Conservation (phyloP, 2,329 filamentous ascomycete genomes). For the Diaporthe amygdali region DNA sequence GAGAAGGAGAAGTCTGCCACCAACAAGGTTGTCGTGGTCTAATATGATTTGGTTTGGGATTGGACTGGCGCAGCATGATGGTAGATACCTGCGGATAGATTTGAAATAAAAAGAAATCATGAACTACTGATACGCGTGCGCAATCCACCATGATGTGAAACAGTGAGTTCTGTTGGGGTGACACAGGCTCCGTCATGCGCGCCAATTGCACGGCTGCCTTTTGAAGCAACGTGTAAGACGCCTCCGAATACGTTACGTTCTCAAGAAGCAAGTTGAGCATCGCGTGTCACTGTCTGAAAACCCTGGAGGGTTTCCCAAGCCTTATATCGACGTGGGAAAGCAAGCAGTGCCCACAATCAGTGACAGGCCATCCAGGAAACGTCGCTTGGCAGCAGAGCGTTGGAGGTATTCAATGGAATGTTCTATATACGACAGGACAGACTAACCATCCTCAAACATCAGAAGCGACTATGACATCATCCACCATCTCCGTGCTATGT, state of each 20-base stretch:
- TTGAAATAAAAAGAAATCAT: neutral
- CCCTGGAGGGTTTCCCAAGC: no score
- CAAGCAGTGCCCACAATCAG: no score
- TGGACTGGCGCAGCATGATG: neutral
- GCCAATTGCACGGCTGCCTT: accelerated
- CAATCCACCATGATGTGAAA: neutral
- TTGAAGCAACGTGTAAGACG: accelerated
- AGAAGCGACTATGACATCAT: neutral
- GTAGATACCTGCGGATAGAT: conserved; percentile 16
- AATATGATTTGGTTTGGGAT: neutral
- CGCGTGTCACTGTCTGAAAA: no score
- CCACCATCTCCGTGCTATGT: neutral
- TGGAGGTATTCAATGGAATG: no score
- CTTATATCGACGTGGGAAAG: no score
- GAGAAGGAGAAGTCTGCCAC: conserved; percentile 55
- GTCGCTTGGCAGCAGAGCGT: no score
- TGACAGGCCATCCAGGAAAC: no score
- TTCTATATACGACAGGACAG: no score
- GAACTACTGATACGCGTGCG: neutral
- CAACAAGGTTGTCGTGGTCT: conserved; percentile 49
- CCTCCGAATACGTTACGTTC: neutral
- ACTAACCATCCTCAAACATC: neutral
- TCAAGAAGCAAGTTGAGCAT: no score
- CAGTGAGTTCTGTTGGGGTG: neutral
- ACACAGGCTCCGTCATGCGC: neutral